These are phyloP conservation scores for Penicillium coprophilum DNA, from an alignment of 495 filamentous ascomycete species.

Conservation along the genomic window DNA sequence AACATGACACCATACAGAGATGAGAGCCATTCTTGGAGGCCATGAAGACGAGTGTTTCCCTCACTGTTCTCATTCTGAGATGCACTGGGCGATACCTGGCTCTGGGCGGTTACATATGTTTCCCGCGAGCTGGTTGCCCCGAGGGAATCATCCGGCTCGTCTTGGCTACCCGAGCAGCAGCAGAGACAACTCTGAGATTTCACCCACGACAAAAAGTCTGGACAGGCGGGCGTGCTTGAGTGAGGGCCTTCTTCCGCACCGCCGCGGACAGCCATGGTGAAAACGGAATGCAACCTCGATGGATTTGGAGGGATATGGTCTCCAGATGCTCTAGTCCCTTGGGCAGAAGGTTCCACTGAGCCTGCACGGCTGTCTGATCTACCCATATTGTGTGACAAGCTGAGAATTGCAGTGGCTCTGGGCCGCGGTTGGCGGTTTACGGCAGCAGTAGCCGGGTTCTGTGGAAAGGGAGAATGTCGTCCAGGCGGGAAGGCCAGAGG, in stretches of 20 bases:
- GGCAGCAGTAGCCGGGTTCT: neutral
- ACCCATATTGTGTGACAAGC: conserved; percentile 8
- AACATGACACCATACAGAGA: conserved; percentile 8
- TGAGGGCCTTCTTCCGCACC: neutral
- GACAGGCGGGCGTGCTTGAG: neutral
- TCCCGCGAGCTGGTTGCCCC: conserved; percentile 24
- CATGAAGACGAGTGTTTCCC: neutral
- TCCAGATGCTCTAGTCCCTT: neutral
- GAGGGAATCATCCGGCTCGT: conserved; percentile 12
- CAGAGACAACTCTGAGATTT: conserved; percentile 19
- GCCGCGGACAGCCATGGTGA: neutral
- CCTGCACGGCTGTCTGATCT: conserved; percentile 2
- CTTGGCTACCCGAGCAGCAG: conserved; percentile 16
- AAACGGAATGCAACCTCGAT: conserved; percentile 5
- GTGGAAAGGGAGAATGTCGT: neutral
- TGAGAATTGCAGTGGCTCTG: conserved; percentile 10
- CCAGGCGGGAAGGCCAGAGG: neutral
- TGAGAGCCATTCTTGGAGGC: conserved; percentile 7
- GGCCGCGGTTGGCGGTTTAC: neutral
- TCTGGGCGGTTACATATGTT: conserved; percentile 34
- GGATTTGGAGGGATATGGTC: neutral
- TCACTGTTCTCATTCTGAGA: neutral
- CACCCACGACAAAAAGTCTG: conserved; percentile 13
- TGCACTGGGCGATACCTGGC: conserved; percentile 14
- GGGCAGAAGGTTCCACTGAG: neutral